A percentile compares a stretch with the other conserved stretches of the same genome.
Evolutionary conservation across 2,329 filamentous ascomycete genomes (phyloP).

Genomic region (Colletotrichum euphorbiae): DNA sequence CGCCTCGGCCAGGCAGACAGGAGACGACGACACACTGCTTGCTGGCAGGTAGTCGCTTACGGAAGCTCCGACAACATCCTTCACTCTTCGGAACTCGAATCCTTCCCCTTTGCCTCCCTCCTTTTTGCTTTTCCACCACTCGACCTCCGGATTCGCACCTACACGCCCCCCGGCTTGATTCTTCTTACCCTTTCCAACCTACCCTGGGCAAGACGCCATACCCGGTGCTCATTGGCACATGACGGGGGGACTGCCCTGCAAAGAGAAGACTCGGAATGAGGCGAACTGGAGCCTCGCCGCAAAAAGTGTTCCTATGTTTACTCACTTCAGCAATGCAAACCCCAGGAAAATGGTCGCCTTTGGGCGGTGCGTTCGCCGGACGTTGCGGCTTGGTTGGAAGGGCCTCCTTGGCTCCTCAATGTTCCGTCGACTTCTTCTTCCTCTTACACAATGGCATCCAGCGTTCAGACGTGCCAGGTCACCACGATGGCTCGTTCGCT

Average conservation of each 20-base stretch:
- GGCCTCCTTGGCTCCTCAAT: slow-evolving; percentile 17
- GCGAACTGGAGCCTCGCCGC: slow-evolving; percentile 36
- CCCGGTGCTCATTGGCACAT: slow-evolving; percentile 33
- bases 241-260: slow-evolving; percentile 38
- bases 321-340: slow-evolving; percentile 28
- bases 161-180: slow-evolving; percentile 20
- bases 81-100: slow-evolving; percentile 1
- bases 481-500: slow-evolving; percentile 27
- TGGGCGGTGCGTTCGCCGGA: slow-evolving; percentile 25
- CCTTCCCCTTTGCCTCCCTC: slow-evolving; percentile 14
- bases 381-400: slow-evolving; percentile 13
- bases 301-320: slow-evolving; percentile 21
- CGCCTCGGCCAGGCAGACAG: slow-evolving; percentile 4
- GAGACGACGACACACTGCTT: not conserved
- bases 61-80: slow-evolving; percentile 1
- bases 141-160: slow-evolving; percentile 19
- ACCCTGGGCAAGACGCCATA: slow-evolving; percentile 36
- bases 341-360: not conserved
- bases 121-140: slow-evolving; percentile 17
- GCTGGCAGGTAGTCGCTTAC: slow-evolving; percentile 3
- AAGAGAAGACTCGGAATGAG: slow-evolving; percentile 37
- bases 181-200: slow-evolving; percentile 9
- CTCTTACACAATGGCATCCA: slow-evolving; percentile 13
- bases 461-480: slow-evolving; percentile 33
- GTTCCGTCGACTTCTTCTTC: slow-evolving; percentile 4